Base-by-base conservation (phyloP, 139 green algal genomes). In the Tetradesmus lagerheimii region DNA sequence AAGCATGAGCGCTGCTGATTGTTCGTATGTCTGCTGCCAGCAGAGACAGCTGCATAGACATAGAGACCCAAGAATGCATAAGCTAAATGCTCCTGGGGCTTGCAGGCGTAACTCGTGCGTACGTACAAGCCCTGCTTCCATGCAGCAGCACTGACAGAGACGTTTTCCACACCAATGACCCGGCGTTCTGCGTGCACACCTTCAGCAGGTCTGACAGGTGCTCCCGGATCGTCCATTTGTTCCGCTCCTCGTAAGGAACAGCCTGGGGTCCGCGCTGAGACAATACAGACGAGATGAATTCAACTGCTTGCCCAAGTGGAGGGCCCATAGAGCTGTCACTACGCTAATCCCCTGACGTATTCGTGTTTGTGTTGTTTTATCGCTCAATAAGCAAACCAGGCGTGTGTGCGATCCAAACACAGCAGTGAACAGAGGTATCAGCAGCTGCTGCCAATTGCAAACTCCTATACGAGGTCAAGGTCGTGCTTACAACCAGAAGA, bases 171-270 rank as follows among this genome's bases (percentile, higher is more conserved):
- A 23, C 35, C 31, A 34, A 43, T 41, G 35, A 43, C 9, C 20
- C 29, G 2, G 20, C 4, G n/a, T 41, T 50, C 38, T 38, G 27
- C 31, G 62, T 35, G 31, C 84, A 34, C 87, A 95, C 95, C 95
- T 93, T 91, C 9, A 95, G 84, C 6, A 97, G 88, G n/a, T 97
- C 95, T 0, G 89, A 75, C 4, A 98, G 62, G 43, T 98, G 96
- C 87, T 97, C 94, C 16, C 94, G 85, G 0, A 98, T 92, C 4
- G 86, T 91, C 76, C 71, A 96, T 86, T 97, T 97, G 1, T 90
- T 81, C 2, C 91, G 62, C 20, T 95, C 93, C 0, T 85, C 76
- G 79, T 98, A 98, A 5, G 96, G 95, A 80, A 97, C 84, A 0
- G 94, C 92, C 0, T 92, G 47, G 0, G 93, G 86, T 1, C 95